Evolutionary conservation across 805 yeast species (phyloP), one percentile per base, ranked within the genome.

Genomic region (Jamesozyma jinghongensis): DNA sequence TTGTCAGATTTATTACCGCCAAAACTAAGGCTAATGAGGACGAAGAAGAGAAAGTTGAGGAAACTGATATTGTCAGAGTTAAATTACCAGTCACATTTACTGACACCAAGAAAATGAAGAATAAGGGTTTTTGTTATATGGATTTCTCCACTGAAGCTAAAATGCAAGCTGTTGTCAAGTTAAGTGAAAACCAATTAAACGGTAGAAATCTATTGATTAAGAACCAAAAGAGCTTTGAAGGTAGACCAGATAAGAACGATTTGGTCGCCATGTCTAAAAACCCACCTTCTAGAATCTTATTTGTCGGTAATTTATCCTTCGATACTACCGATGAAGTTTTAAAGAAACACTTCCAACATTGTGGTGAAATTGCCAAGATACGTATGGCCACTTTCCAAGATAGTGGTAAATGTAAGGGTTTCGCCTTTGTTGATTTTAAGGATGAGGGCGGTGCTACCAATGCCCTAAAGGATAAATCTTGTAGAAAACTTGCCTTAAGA

Each of bases 381-480:
- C 75, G 98, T 61, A 90, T 88, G 94, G 97, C 97, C 3, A 88
- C 98, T n/a, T 90, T 90, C 63, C 87, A 92, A 64, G 98, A 90
- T 59, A 68, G 83, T 38, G 97, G 97, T 1, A 90, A 88, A 59
- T 90, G 97, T 69, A 92, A 92, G 62, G 97, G 97, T 2, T 90
- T 90, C 67, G 87, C 95, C 1, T 90, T 92, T 56, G 67, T 90
- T 28, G 97, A 90, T 61, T 90, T 88, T 65, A 74, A 69, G 47
- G 80, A 79, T 48, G 85, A 81, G 47, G 77, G 74, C 30, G 88
- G 92, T 7, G 88, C 96, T 25, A 83, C 92, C 0, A 70, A 70
- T 29, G 97, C 97, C 1, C 67, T 92, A 46, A 77, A 74, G 50
- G 90, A 85, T 48, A 80, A 77, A 59, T 53, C 72, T 27, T 77